These are phyloP conservation scores for Penicillium maclennaniae DNA, from an alignment of 495 filamentous ascomycete genomes.

Conservation along the genomic window DNA sequence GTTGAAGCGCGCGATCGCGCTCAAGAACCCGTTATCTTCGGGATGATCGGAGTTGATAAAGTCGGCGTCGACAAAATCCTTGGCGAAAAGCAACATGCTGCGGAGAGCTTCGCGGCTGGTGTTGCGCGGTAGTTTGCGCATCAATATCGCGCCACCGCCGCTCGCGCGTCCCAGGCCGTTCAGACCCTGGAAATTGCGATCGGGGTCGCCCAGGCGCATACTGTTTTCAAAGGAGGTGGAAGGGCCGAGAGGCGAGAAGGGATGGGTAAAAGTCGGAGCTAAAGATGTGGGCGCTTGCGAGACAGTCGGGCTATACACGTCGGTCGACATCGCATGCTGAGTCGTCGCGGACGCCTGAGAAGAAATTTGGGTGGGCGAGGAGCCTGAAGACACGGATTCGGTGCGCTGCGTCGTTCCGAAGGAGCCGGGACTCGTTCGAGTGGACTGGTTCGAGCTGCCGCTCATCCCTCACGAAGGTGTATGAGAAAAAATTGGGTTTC, in stretches of 20 bases:
- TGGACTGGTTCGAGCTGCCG: conserved; percentile 46
- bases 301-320: conserved; percentile 43
- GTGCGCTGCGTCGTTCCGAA: conserved; percentile 45
- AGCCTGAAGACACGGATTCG: conserved; percentile 45
- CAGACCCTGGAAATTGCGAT: conserved; percentile 44
- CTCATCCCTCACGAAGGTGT: conserved; percentile 42
- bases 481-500: conserved; percentile 17
- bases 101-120: conserved; percentile 69
- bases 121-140: conserved; percentile 73
- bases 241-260: conserved; percentile 44
- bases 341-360: conserved; percentile 41
- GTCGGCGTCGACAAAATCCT: conserved; percentile 72
- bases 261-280: conserved; percentile 37
- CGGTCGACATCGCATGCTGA: conserved; percentile 53
- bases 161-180: conserved; percentile 39
- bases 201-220: conserved; percentile 49
- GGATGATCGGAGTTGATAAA: conserved; percentile 61
- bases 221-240: conserved; percentile 42
- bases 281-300: conserved; percentile 41
- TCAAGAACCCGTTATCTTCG: conserved; percentile 67
- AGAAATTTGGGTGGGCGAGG: conserved; percentile 42
- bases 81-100: conserved; percentile 80
- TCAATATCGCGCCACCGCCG: conserved; percentile 53
- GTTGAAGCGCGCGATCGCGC: conserved; percentile 73
- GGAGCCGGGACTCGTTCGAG: conserved; percentile 48